Evolutionary conservation across 345 rosid species (phyloP), one percentile per base, ranked within the genome.

Genomic region (Nasturtium officinale): DNA sequence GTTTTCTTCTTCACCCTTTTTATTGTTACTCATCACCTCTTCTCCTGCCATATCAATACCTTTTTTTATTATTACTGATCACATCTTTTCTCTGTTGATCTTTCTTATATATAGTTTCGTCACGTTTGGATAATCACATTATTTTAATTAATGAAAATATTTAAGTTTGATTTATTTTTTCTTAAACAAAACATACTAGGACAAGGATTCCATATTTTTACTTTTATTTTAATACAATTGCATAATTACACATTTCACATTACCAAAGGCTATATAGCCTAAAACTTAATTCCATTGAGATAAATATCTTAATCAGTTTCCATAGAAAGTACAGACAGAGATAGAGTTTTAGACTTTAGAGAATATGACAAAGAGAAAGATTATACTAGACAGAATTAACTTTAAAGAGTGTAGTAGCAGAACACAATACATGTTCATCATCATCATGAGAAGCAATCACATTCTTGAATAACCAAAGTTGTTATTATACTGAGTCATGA

Each of bases 401-500:
- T 76, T 76, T 62, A 42, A 13, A 46, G 38, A 75, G 55, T 67
- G 12, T 9, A 35, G 56, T 60, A 67, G 64, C 74, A 38, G 55
- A 70, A 48, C 40, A 77, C 46, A 64, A 70, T 30, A 65, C 38
- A 6, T 46, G 29, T 56, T 63, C 54, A 53, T 43, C 59, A 63
- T 26, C 21, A 74, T 59, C 32, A 68, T 46, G 61, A 13, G 17
- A 75, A 40, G 65, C 43, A 47, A 63, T 70, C 81, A 95, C 87
- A 95, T 84, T 84, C 96, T 90, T 21, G 97, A 95, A 69, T 87
- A 87, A 58, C 96, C 94, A 60, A 72, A 9, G 70, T 38, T 72
- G 43, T 85, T 93, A 56, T 91, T 96, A 5, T 91, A 89, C 63
- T 84, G 87, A 81, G 82, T 88, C 99, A 95, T 95, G 89, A 95